Base-by-base conservation (phyloP, 2,329 filamentous ascomycete genomes). In the Fusarium chlamydosporum region DNA sequence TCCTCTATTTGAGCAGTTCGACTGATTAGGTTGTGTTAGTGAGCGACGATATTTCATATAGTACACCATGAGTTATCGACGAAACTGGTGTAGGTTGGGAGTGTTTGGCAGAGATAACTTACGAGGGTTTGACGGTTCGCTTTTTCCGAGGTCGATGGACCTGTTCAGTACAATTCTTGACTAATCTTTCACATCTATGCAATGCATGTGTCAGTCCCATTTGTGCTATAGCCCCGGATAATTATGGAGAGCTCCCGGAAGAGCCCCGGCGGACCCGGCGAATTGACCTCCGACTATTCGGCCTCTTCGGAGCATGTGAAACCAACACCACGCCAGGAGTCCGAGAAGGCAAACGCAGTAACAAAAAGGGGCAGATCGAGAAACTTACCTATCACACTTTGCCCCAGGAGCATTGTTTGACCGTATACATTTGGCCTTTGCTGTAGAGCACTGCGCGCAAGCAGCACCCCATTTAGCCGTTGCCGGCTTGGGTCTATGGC, bases 141-240 rank as follows among this genome's bases (percentile, higher is more conserved):
- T 86, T 86, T 74, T 86, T 86, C 31, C 84, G 79, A 5, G 82
- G 82, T 26, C 79, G 80, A 68, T 84, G 84, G 27, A 84, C 73
- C 67, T 86, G 84, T 12, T 76, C 77, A 0, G 78, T 75, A 61
- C 84, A 86, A 34, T 82, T 79, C 64, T 85, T 86, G 37, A 79
- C 78, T 7, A 86, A 74, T 15, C 84, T 77, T 59, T 84, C 79
- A 61, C 84, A 86, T 61, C 84, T 85, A 66, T 51, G 34, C 3
- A 54, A 33, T 26, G 31, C 37, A 54, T 66, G 20, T 59, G 53
- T 69, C 34, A 69, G 57, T 70, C 34, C 34, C 33, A 18, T 37
- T 54, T 53, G 38, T 38, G 41, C 45, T 56, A 58, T 46, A 51
- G 55, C 27, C n/a, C 45, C 20, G 53, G 42, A 46, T 45, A 56